Conservation (phyloP, 208 protist genomes). For the Porcisia deanei region DNA sequence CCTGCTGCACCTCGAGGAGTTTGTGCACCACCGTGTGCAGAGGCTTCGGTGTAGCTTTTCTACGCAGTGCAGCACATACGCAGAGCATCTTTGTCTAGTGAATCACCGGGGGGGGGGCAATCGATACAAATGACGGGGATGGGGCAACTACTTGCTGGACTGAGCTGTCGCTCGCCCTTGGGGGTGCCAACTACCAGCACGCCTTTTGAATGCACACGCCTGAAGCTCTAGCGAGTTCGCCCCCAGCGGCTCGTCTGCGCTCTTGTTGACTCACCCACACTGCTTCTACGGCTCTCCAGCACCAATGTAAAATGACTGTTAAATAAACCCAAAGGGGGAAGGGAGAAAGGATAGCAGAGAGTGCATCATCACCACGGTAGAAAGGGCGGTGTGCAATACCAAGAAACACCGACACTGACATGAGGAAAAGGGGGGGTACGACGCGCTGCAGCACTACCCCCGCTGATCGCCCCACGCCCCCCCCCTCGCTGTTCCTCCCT, state of each 20-base stretch:
- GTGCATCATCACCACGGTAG: neutral
- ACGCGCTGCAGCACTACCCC: too few relatives aligned
- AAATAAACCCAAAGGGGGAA: slow-evolving; percentile 1
- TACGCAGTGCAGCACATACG: slow-evolving; percentile 1
- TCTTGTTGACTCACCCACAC: neutral
- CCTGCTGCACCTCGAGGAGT: slow-evolving; percentile 21
- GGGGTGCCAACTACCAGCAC: neutral
- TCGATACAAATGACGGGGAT: neutral
- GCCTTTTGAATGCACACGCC: neutral
- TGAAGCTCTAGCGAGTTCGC: neutral
- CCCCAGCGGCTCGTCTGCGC: neutral
- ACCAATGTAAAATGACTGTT: neutral
- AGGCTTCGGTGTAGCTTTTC: slow-evolving; percentile 1
- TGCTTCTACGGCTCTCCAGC: neutral
- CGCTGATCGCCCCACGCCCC: too few relatives aligned
- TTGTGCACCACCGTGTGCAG: slow-evolving; percentile 12
- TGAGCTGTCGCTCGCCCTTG: neutral
- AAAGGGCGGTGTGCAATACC: neutral
- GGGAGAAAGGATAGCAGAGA: neutral
- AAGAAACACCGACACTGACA: neutral
- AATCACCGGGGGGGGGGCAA: neutral
- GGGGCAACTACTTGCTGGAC: too few relatives aligned
- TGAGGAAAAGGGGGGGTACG: neutral
- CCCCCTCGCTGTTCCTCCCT: too few relatives aligned
- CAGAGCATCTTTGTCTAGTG: slow-evolving; percentile 14